Evolutionary conservation across 2,329 filamentous ascomycete species (phyloP).

Genomic region (Sporothrix schenckii): DNA sequence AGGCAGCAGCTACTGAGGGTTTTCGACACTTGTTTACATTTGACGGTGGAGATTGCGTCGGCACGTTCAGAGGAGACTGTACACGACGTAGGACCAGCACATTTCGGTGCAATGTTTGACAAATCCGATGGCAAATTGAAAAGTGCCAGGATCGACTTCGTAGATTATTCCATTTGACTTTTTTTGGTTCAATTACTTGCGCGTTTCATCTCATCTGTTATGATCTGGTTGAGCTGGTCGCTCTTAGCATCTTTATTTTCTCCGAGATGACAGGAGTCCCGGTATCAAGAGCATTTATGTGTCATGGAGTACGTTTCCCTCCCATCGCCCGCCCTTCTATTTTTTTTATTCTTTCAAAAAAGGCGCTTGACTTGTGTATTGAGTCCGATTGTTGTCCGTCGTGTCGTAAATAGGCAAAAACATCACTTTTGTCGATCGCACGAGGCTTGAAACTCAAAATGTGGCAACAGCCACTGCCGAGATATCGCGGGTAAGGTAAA

Average conservation of each 20-base stretch:
- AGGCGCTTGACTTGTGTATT: not conserved
- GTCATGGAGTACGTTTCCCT: not conserved
- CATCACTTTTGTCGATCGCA: slow-evolving; percentile 24
- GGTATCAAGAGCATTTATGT: not conserved
- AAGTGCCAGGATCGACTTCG: not conserved
- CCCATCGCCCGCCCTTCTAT: too few relatives aligned
- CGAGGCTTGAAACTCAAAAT: slow-evolving; percentile 25
- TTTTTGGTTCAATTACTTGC: not conserved
- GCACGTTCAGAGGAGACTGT: slow-evolving; percentile 22
- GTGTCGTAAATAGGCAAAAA: slow-evolving; percentile 17
- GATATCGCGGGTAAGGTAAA: not conserved
- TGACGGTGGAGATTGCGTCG: not conserved
- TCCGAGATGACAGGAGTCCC: not conserved
- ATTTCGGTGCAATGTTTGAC: not conserved
- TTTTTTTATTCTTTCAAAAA: not conserved
- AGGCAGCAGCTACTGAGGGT: not conserved
- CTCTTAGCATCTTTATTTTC: not conserved
- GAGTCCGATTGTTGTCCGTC: not conserved
- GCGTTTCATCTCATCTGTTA: slow-evolving; percentile 4
- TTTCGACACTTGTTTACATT: slow-evolving; percentile 2
- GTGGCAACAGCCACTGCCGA: not conserved
- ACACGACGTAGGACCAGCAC: not conserved
- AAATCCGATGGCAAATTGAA: not conserved
- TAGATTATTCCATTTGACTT: slow-evolving; percentile 5
- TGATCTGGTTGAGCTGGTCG: not conserved